Evolutionary conservation across 208 protist genomes (phyloP), one percentile per base, ranked within the genome.

Genomic region (Acanthamoeba culbertsoni): DNA sequence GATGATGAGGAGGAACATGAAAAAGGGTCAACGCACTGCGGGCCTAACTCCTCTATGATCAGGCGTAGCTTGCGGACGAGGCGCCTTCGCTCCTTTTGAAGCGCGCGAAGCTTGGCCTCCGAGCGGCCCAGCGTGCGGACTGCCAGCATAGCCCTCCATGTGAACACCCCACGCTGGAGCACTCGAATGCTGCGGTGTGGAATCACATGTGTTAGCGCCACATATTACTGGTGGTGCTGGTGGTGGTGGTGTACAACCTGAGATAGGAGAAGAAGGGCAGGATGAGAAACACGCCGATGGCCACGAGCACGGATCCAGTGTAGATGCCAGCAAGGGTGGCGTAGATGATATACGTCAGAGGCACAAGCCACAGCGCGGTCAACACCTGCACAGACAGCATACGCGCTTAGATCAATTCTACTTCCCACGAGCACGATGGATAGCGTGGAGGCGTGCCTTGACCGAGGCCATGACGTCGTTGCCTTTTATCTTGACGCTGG

Each of bases 401-500:
- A 62, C 23, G 53, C 16, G 53, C 18, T 16, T n/a, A 23, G 53
- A 23, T 23, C 18, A 62, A 62, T n/a, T 16, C 16, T 16, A 62
- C 18, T n/a, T 16, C 16, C 18, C 16, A 23, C 16, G 53, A 62
- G 53, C 16, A 23, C 16, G 53, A 62, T 16, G 23, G 53, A 62
- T 16, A 62, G 53, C 16, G 53, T 23, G 53, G 53, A 23, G n/a
- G n/a, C 28, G 65, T 26, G 98, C 75, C 95, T 98, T 98, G 94
- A 97, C 98, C 37, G 97, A 98, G 33, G 98, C 98, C 89, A 97
- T 97, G 33, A 99, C 98, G 90, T 99, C 98, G 0, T 95, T 95
- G 31, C 97, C 98, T 16, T 97, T 95, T 48, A 98, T 96, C 95
- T 99, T 99, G 26, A 99, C 98, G 12, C 86, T 97, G 86, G 97